Percentiles rank a stretch among this genome's conserved stretches.
Conservation (phyloP, 805 yeast genomes). For the Candida taoyuanica region DNA sequence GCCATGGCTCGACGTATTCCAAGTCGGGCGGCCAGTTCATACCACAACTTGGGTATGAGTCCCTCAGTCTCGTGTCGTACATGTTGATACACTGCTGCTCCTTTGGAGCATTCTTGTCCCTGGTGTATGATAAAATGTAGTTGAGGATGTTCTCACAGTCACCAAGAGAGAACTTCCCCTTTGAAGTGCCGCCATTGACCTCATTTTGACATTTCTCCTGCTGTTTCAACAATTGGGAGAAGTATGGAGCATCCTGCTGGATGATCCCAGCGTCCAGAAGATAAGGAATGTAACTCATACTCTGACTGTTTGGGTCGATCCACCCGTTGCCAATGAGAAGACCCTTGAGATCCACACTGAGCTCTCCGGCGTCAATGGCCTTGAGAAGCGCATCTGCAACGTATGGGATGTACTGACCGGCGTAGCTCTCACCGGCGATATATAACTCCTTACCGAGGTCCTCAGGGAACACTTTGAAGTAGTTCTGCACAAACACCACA, state of each 20-base stretch:
- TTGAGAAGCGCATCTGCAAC: constrained; percentile 60
- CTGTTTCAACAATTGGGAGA: constrained; percentile 38
- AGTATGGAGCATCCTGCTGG: constrained; percentile 33
- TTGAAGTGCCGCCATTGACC: constrained; percentile 30
- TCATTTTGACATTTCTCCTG: constrained; percentile 61
- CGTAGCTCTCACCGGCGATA: constrained; percentile 93
- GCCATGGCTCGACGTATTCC: constrained; percentile 46
- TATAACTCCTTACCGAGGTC: constrained; percentile 59
- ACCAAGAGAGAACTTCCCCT: constrained; percentile 28
- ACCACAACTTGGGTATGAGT: constrained; percentile 83
- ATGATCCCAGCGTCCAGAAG: constrained; percentile 56
- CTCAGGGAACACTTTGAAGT: constrained; percentile 68
- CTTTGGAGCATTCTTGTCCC: constrained; percentile 29
- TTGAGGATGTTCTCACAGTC: constrained; percentile 43
- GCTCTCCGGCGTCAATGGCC: constrained; percentile 32
- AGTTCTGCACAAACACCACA: constrained; percentile 58
- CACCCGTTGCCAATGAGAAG: constrained; percentile 89
- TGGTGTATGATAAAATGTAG: constrained; percentile 28
- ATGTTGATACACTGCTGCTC: constrained; percentile 66
- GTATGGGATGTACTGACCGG: constrained; percentile 95
- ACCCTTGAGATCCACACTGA: constrained; percentile 48
- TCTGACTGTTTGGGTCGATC: constrained; percentile 85
- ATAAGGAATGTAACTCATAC: constrained; percentile 74
- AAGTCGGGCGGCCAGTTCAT: constrained; percentile 85
- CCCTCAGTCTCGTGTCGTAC: constrained; percentile 72